Evolutionary conservation across 1,284 basidiomycete species (phyloP).

Genomic region (Meira miltonrushii): DNA sequence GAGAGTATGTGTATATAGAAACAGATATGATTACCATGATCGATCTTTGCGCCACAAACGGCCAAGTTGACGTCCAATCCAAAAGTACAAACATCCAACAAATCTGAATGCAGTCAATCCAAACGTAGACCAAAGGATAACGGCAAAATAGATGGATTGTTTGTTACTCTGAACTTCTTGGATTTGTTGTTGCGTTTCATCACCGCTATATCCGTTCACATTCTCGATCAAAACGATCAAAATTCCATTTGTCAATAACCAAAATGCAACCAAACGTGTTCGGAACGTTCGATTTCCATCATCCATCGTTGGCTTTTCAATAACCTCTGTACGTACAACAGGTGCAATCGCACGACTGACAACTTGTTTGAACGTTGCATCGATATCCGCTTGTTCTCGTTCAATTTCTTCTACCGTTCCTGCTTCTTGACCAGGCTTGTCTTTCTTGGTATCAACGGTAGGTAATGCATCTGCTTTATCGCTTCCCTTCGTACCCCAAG

Average conservation of each 20-base stretch:
- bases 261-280: conserved; percentile 50
- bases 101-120: conserved; percentile 74
- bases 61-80: conserved; percentile 40
- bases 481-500: conserved; percentile 80
- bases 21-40: background rate
- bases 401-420: conserved; percentile 62
- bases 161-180: conserved; percentile 54
- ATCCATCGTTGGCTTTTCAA: conserved; percentile 73
- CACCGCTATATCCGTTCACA: conserved; percentile 67
- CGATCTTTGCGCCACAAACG: conserved; percentile 40
- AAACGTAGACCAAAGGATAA: conserved; percentile 87
- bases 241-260: conserved; percentile 52
- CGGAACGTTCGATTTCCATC: conserved; percentile 53
- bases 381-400: conserved; percentile 71
- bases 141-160: conserved; percentile 57
- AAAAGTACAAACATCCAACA: conserved; percentile 48
- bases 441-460: conserved; percentile 66
- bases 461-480: conserved; percentile 94
- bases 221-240: conserved; percentile 79
- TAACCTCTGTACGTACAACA: conserved; percentile 63
- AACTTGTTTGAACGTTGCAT: conserved; percentile 87
- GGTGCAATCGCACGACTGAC: conserved; percentile 87
- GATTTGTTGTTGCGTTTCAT: conserved; percentile 53
- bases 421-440: conserved; percentile 66
- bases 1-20: background rate